Evolutionary conservation across 768 basidiomycete genomes (phyloP), one percentile per base, ranked within the genome.

Genomic region (Amanita exitialis): DNA sequence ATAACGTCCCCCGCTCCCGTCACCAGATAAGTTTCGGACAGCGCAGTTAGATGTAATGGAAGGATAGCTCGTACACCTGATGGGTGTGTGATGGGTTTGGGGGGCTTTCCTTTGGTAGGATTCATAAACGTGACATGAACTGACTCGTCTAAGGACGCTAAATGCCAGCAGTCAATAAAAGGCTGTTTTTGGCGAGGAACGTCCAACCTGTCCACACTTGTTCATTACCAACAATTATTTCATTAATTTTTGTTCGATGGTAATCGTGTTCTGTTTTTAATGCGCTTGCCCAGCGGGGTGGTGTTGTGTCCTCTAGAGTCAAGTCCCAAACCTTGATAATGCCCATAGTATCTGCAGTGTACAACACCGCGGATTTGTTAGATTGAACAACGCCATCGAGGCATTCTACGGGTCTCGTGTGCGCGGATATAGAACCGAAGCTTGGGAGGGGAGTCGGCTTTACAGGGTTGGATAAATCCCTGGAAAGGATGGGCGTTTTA

Each of bases 261-360:
- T 83, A 70, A 39, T 65, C 66, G 32, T 86, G 62, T 53, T 90
- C 86, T 27, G 73, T 71, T 57, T 69, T 70, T 48, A 79, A 60
- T 4, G 68, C 69, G 57, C 69, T 66, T 41, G 65, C 66, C 82
- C 84, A 83, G 39, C 78, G 69, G 1, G 74, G 65, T 1, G 61
- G 53, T 1, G 52, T 55, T 13, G 59, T 64, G 8, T 52, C 59
- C 48, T 73, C 72, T 56, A 77, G 76, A 42, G 66, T 66, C 45
- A 95, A 60, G 21, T 76, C 67, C 94, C 94, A 99, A 25, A 81
- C 66, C 53, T 84, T 88, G 62, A 97, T 81, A 7, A 86, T 63
- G 2, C 95, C 96, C 83, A 98, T 88, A 3, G 90, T 94, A 64
- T 98, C 95, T 6, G 79, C 90, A 0, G 91, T 90, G 62, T 84